These are phyloP conservation scores for Lentithecium fluviatile DNA, from an alignment of 495 filamentous ascomycete species.

Conservation along the genomic window DNA sequence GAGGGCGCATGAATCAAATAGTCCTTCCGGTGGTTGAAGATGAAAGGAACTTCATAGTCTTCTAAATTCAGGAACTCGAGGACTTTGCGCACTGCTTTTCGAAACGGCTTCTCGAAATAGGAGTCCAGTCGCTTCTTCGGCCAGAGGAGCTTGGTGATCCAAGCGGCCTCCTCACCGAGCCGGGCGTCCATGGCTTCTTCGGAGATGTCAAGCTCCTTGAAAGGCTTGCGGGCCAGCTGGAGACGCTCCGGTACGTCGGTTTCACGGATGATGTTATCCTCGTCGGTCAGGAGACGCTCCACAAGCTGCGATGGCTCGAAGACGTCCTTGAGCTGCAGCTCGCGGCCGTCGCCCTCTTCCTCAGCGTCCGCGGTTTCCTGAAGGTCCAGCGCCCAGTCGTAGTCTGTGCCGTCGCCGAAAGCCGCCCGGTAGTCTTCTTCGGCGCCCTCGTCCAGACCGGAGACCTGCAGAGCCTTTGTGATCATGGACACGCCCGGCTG, in stretches of 20 bases:
- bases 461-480: constrained; percentile 63
- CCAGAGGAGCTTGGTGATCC: constrained; percentile 86
- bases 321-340: constrained; percentile 91
- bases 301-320: constrained; percentile 93
- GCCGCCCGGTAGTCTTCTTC: constrained; percentile 93
- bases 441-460: constrained; percentile 84
- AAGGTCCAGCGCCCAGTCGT: constrained; percentile 84
- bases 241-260: constrained; percentile 91
- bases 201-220: constrained; percentile 69
- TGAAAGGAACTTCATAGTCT: constrained; percentile 91
- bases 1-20: constrained; percentile 92
- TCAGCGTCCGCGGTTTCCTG: constrained; percentile 75
- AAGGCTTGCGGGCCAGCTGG: constrained; percentile 85
- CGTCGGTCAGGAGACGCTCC: constrained; percentile 92
- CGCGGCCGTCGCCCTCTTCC: constrained; percentile 63
- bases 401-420: constrained; percentile 92
- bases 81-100: constrained; percentile 84
- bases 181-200: constrained; percentile 59
- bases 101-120: constrained; percentile 77
- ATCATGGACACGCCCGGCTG: constrained; percentile 63
- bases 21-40: constrained; percentile 97
- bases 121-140: constrained; percentile 72
- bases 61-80: constrained; percentile 91
- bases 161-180: constrained; percentile 80
- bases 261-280: constrained; percentile 83